Evolutionary conservation across 2,329 filamentous ascomycete genomes (phyloP), one percentile per base, ranked within the genome.

Genomic region (Colletotrichum shisoi): DNA sequence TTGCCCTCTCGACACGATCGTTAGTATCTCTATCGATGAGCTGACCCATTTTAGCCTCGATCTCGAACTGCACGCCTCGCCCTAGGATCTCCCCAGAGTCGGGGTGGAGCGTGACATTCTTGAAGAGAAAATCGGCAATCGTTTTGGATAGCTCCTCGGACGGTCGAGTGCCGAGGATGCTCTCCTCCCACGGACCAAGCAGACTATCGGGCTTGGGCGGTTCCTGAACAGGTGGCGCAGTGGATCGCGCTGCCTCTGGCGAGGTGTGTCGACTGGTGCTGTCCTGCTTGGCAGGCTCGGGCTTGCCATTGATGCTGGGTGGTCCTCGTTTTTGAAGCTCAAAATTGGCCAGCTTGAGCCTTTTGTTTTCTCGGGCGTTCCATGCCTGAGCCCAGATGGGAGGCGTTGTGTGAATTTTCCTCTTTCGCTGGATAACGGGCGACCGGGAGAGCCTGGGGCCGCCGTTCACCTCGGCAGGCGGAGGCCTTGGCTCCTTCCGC

Each of bases 11-110:
- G 31, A 94, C 80, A n/a, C 92, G 85, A 53, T 89, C 83, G 63
- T 90, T 87, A 7, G 87, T 91, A 68, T 89, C 86, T 74, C 87
- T 88, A 76, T 92, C 89, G 64, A 94, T 86, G 15, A 98, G 83
- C 31, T 88, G 90, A 19, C 95, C 95, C 54, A 98, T 83, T 77
- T 98, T 98, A 11, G 93, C 95, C 79, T 99, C 95, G 62, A 99
- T 91, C 78, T 99, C 95, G 60, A 97, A 89, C 68, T 92, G 86
- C 15, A 93, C 89, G 7, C 87, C 88, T 17, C 86, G 84, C 58
- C 85, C 85, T 17, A 81, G 78, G 21, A 91, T 85, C 71, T 91
- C 87, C 39, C 84, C 84, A 44, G 89, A 83, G 70, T 91, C 87
- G n/a, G 85, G 82, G 68, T 88, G 87, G 58, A 84, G 81, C 7